Percentiles rank a stretch among this genome's conserved stretches.
Conservation (phyloP, 371 early-diverging fungal species). For the Rhizopus sp. region DNA sequence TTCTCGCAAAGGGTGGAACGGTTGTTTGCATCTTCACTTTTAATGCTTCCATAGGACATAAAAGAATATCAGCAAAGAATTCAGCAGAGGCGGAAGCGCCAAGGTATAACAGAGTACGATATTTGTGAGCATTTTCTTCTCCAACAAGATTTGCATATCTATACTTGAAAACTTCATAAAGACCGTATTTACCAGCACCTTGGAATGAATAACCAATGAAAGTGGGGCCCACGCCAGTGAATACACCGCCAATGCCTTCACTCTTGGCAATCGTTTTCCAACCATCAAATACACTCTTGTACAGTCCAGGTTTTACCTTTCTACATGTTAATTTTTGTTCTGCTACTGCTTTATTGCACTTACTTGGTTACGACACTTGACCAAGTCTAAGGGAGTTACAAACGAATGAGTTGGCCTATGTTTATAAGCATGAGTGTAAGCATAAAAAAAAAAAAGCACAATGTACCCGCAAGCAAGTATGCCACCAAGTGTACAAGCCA, state of each 20-base stretch:
- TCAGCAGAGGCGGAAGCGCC: constrained; percentile 86
- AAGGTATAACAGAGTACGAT: constrained; percentile 78
- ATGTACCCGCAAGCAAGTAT: constrained; percentile 58
- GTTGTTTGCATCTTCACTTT: constrained; percentile 84
- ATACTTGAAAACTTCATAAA: constrained; percentile 86
- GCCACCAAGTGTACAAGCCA: constrained; percentile 65
- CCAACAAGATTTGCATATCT: constrained; percentile 66
- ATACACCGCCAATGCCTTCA: constrained; percentile 73
- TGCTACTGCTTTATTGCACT: not conserved
- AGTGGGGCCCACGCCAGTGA: constrained; percentile 82
- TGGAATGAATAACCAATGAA: constrained; percentile 86
- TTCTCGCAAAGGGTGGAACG: constrained; percentile 66
- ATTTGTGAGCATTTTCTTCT: constrained; percentile 72
- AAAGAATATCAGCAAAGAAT: constrained; percentile 82
- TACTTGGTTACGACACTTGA: constrained; percentile 73
- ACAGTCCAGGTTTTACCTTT: constrained; percentile 60
- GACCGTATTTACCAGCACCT: constrained; percentile 88
- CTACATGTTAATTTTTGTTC: not conserved
- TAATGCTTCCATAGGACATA: constrained; percentile 84
- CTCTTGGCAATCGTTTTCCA: constrained; percentile 65
- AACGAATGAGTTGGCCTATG: constrained; percentile 67
- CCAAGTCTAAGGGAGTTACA: constrained; percentile 74
- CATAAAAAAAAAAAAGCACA: not conserved
- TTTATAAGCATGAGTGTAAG: not conserved
- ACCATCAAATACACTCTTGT: constrained; percentile 71